These are phyloP conservation scores for Tetrapisispora fleetii DNA, from an alignment of 805 yeast genomes.

Conservation along the genomic window DNA sequence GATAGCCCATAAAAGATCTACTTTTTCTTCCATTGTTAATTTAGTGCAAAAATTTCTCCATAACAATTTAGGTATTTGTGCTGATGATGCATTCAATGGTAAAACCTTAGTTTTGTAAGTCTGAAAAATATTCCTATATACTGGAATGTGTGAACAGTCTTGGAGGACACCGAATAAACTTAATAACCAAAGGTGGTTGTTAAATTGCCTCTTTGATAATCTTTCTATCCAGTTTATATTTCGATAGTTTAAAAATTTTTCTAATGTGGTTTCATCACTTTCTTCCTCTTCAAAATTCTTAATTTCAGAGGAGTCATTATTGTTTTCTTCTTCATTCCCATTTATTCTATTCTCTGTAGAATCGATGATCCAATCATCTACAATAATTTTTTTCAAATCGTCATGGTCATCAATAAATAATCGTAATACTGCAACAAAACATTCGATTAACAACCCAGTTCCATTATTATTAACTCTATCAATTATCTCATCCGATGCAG, in stretches of 20 bases:
- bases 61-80: constrained; percentile 29
- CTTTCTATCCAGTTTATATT: constrained; percentile 70
- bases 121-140: constrained; percentile 31
- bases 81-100: constrained; percentile 29
- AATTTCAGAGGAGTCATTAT: constrained; percentile 4
- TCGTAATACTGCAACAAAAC: constrained; percentile 22
- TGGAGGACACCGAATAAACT: constrained; percentile 61
- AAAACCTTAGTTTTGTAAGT: constrained; percentile 45
- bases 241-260: constrained; percentile 42
- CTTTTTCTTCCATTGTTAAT: constrained; percentile 43
- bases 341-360: constrained; percentile 1
- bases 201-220: constrained; percentile 60
- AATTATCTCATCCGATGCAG: constrained; percentile 19
- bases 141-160: constrained; percentile 24
- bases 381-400: constrained; percentile 24
- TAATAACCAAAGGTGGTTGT: constrained; percentile 80
- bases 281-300: constrained; percentile 21
- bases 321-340: constrained; percentile 20
- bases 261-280: constrained; percentile 16
- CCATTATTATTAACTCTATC: constrained; percentile 21
- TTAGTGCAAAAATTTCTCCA: constrained; percentile 45
- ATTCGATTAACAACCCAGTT: constrained; percentile 20
- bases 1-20: constrained; percentile 50
- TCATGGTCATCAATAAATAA: constrained; percentile 27
- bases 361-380: constrained; percentile 22